Base-by-base conservation (phyloP, 768 basidiomycete species). In the Leccinellum albellum region DNA sequence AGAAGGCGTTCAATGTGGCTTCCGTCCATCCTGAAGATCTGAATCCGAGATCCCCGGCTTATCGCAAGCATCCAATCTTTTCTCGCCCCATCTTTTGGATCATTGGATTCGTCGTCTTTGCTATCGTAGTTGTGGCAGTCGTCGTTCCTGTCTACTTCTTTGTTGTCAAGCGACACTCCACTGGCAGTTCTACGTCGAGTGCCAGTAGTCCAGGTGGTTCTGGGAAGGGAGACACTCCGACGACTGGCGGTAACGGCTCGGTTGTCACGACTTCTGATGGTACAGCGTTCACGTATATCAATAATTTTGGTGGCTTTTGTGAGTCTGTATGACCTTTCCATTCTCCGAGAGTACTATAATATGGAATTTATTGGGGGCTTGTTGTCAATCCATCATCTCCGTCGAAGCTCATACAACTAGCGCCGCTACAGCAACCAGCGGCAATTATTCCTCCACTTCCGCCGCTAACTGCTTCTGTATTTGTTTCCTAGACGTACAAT, bases 301-400 rank as follows among this genome's bases (percentile, higher is more conserved):
- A 94, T 71, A 73, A 79, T 20, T 89, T 91, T 67, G 91, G 85
- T 32, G 88, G 88, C 40, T 82, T 79, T 65, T 89, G 87, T 86
- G 68, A 80, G 84, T 54, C 24, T 58, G 49, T 54, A 28, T 51
- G 46, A 50, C 10, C 40, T 20, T 37, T 54, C 9, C 46, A 15
- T 46, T 9, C 31, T 33, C 23, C 37, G 17, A 33, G 21, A 46
- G 14, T 9, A 20, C 12, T 28, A 31, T n/a, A 35, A 21, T 46
- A 32, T 3, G 55, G 28, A 4, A 33, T 47, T 55, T 55, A 13
- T 40, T 53, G 26, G n/a, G 37, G n/a, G 1, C 42, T 45, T 45
- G 32, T 31, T 45, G 5, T 48, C 51, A 14, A 21, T 26, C 21
- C 31, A 28, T 33, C 29, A 47, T 50, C 32, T 49, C 26, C 26